Conservation (phyloP, 2,329 filamentous ascomycete genomes). For the Talaromyces funiculosus region DNA sequence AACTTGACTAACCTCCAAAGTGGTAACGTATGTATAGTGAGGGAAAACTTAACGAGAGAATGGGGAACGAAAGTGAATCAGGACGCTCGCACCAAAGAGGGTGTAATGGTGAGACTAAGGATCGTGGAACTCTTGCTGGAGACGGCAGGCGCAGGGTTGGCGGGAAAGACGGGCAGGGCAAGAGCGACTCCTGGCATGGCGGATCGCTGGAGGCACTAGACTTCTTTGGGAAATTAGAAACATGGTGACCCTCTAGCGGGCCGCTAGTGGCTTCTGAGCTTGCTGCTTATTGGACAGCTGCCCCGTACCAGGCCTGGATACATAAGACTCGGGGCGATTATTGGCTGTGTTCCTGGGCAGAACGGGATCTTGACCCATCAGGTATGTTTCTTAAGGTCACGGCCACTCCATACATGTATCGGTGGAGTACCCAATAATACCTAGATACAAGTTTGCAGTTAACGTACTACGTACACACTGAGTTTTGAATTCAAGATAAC, state of each 20-base stretch:
- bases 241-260: slow-evolving; percentile 13
- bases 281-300: neutral
- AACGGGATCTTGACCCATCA: neutral
- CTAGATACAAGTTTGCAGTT: neutral
- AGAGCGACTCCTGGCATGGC: slow-evolving; percentile 8
- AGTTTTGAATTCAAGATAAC: neutral
- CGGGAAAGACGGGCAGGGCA: neutral
- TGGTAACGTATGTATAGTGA: neutral
- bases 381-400: neutral
- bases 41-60: slow-evolving; percentile 7
- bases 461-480: too few species aligned
- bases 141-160: neutral
- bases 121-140: slow-evolving; percentile 4
- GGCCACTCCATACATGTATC: neutral
- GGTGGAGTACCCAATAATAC: neutral
- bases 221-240: slow-evolving; percentile 7
- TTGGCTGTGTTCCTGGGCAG: slow-evolving; percentile 11
- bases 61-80: slow-evolving; percentile 1
- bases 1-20: neutral
- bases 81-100: neutral
- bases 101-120: neutral
- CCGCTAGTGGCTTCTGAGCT: neutral
- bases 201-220: slow-evolving; percentile 9
- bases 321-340: neutral
- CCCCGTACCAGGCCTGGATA: neutral